phyloP scores from a whole-genome alignment of 2,329 filamentous ascomycete species.

The Alternaria dauci region DNA sequence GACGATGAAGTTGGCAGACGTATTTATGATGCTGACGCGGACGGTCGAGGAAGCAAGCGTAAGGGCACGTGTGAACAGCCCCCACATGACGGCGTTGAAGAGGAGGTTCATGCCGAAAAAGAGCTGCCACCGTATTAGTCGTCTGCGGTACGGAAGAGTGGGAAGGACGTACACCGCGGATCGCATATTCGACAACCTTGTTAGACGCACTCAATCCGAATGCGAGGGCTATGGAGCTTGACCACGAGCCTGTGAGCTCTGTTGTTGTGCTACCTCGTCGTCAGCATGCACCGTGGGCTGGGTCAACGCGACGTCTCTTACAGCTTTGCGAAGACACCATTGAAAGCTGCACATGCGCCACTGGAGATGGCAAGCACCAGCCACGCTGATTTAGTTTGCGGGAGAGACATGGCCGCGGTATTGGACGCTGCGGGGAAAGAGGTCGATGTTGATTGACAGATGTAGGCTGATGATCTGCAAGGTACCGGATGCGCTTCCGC shows the following conservation, averaged over 20 bases:
- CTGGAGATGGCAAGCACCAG: constrained; percentile 75
- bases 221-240: constrained; percentile 57
- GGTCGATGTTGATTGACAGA: constrained; percentile 5
- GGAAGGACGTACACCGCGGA: constrained; percentile 59
- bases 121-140: constrained; percentile 56
- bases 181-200: constrained; percentile 58
- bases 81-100: constrained; percentile 86
- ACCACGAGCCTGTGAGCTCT: constrained; percentile 63
- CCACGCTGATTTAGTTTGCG: constrained; percentile 49
- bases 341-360: constrained; percentile 80
- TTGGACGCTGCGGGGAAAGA: constrained; percentile 8
- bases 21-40: constrained; percentile 83
- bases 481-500: constrained; percentile 26
- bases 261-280: constrained; percentile 64
- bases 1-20: constrained; percentile 80
- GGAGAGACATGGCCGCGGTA: constrained; percentile 30
- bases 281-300: constrained; percentile 12
- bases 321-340: constrained; percentile 86
- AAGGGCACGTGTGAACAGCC: constrained; percentile 81
- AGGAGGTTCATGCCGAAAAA: constrained; percentile 79
- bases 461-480: constrained; percentile 23
- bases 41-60: constrained; percentile 77
- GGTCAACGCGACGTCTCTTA: constrained; percentile 51
- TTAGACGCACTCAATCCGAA: constrained; percentile 58
- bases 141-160: constrained; percentile 5